phyloP scores from a whole-genome alignment of 1,284 basidiomycete species.

The Cutaneotrichosporon cavernicola region DNA sequence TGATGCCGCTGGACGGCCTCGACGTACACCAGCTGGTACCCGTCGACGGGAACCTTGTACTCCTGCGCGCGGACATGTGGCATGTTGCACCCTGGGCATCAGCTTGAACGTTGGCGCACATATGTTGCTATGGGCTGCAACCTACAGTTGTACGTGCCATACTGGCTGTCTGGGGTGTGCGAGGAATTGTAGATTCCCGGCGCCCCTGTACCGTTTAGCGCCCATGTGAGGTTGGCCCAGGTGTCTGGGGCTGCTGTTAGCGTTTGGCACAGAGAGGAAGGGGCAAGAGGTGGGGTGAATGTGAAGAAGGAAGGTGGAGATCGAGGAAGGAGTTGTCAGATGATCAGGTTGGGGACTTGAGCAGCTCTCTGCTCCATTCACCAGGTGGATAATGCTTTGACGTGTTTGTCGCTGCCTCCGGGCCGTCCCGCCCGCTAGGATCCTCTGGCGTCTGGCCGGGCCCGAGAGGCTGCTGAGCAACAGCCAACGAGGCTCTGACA shows the following conservation, averaged over 20 bases:
- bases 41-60: slow-evolving; percentile 9
- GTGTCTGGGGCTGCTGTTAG: slow-evolving; percentile 20
- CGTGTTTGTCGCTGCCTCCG: too few relatives aligned
- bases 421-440: not conserved
- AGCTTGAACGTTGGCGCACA: not conserved
- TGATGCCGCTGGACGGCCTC: slow-evolving; percentile 48
- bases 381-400: not conserved
- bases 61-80: slow-evolving; percentile 14
- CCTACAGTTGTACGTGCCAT: slow-evolving; percentile 44
- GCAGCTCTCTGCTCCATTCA: too few relatives aligned
- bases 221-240: slow-evolving; percentile 26
- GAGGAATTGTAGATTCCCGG: slow-evolving; percentile 40
- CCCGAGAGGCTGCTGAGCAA: too few relatives aligned
- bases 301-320: not conserved
- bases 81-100: slow-evolving; percentile 11
- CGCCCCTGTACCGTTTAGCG: slow-evolving; percentile 32
- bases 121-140: not conserved
- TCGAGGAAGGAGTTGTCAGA: not conserved
- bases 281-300: not conserved
- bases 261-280: not conserved
- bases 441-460: too few relatives aligned
- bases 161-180: slow-evolving; percentile 28
- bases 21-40: slow-evolving; percentile 39
- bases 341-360: too few relatives aligned
- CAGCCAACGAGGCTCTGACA: too few relatives aligned